Evolutionary conservation across 805 yeast species (phyloP), one percentile per base, ranked within the genome.

Genomic region (Myxozyma neglecta): DNA sequence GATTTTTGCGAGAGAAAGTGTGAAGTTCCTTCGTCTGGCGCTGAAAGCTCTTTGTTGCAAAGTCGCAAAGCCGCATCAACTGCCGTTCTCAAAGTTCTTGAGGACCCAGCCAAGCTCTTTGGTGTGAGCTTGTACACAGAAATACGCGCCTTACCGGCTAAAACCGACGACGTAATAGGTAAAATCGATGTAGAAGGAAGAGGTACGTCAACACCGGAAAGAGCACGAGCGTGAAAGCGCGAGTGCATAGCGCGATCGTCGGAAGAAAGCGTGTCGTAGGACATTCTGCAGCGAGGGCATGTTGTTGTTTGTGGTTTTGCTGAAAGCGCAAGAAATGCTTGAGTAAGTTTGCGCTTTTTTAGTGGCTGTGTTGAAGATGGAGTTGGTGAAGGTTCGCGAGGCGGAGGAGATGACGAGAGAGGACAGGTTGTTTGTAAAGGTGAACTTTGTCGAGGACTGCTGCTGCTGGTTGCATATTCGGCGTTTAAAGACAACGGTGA

Each of bases 251-350:
- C 69, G 32, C 63, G 67, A 60, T 85, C 88, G 29, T 71, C 68
- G 13, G 72, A 68, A 6, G 81, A 63, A 56, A 76, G 75, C 2
- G 75, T 70, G 42, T 74, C 67, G 68, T 80, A 85, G 13, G 85
- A 75, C 86, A 85, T 83, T 10, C 81, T 80, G 72, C 89, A 85
- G 43, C 70, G 69, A 6, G 71, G 62, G 67, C 88, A 85, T 0
- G 82, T 77, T 10, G 51, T 64, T 4, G 64, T 64, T 9, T 59
- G 56, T 13, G 62, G 59, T 13, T 58, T 61, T n/a, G 63, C 46
- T 14, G 66, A 57, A 13, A 64, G 60, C 1, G 61, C 45, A 20
- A 70, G 54, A 13, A 57, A 59, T 10, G 68, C 62, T 48, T 70
- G 72, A 13, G 56, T 44, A 39, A 39, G 42, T 39, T 39, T 51